Evolutionary conservation across 2,329 filamentous ascomycete genomes (phyloP), one percentile per base, ranked within the genome.

Genomic region (Neonectria hederae): DNA sequence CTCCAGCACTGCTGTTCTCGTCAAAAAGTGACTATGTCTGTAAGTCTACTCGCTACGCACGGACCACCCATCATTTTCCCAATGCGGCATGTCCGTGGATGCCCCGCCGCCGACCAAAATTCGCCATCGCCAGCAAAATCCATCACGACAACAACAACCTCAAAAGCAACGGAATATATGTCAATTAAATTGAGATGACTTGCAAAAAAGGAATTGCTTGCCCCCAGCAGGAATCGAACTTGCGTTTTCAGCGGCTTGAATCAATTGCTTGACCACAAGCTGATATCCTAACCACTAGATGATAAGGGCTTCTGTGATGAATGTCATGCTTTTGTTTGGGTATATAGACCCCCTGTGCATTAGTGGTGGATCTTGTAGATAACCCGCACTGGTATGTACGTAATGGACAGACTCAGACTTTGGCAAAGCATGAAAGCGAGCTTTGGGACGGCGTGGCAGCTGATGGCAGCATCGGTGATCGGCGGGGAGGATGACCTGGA

Each of bases 241-340:
- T 24, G 53, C 22, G 62, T 64, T 64, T 64, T 48, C 61, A 59
- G 54, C 46, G 61, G 28, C 35, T 63, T 45, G 38, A 35, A 1
- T 13, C 30, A 32, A 17, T 35, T 35, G 11, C 30, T 54, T 45
- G 42, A 55, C 56, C 56, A 61, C 53, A 63, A 63, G 54, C 54
- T 59, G 56, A 49, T 63, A 51, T 63, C 54, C 61, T 63, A 54
- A 63, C 61, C 61, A 51, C 61, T 63, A 63, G 54, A 63, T 51
- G 61, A 63, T 30, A 19, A 26, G 26, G 40, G 13, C 26, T 14
- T n/a, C 0, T 19, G 30, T 22, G 32, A 35, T 35, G 32, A 35
- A 11, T 5, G 32, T 35, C 38, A 13, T 26, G 28, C 19, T 49
- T 26, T 49, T 58, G 13, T 40, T 42, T 13, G 13, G 32, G 32